These are phyloP conservation scores for Hypoxylon subgilvum DNA, from an alignment of 495 filamentous ascomycete species.

Conservation along the genomic window DNA sequence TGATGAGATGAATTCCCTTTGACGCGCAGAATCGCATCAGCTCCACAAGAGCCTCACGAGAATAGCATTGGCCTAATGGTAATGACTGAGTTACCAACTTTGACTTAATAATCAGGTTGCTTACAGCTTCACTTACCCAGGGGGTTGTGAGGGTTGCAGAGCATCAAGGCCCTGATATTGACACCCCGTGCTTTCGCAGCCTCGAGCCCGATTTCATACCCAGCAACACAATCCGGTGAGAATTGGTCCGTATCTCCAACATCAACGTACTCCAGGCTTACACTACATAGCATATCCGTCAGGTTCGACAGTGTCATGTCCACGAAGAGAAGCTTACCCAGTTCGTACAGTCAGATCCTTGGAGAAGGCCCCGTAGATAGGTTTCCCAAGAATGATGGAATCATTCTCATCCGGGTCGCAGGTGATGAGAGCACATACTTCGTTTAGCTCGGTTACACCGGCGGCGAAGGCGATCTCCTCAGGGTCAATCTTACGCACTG, in stretches of 20 bases:
- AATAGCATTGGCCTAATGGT: slow-evolving; percentile 54
- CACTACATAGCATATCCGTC: slow-evolving; percentile 33
- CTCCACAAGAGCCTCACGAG: slow-evolving; percentile 51
- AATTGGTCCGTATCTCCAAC: slow-evolving; percentile 57
- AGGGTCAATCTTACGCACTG: slow-evolving; percentile 44
- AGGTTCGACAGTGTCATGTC: background rate
- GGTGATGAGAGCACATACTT: slow-evolving; percentile 53
- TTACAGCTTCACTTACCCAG: slow-evolving; percentile 46
- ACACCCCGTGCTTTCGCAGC: slow-evolving; percentile 32
- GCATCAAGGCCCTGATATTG: slow-evolving; percentile 57
- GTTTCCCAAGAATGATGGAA: slow-evolving; percentile 56
- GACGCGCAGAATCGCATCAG: slow-evolving; percentile 61
- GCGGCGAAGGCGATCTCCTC: slow-evolving; percentile 54
- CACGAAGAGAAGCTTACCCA: slow-evolving; percentile 21
- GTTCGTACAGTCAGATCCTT: slow-evolving; percentile 37
- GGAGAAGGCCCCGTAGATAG: slow-evolving; percentile 58
- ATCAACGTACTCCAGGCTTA: slow-evolving; percentile 49
- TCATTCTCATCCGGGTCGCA: slow-evolving; percentile 53
- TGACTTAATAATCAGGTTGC: background rate
- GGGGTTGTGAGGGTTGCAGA: slow-evolving; percentile 69
- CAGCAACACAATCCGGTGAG: slow-evolving; percentile 31
- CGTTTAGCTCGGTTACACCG: slow-evolving; percentile 56
- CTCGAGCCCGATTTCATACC: slow-evolving; percentile 33
- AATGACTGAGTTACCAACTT: slow-evolving; percentile 9
- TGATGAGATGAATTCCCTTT: slow-evolving; percentile 63